Evolutionary conservation across 140 eudicot genomes (phyloP).

Genomic region (Oenanthe javanica): DNA sequence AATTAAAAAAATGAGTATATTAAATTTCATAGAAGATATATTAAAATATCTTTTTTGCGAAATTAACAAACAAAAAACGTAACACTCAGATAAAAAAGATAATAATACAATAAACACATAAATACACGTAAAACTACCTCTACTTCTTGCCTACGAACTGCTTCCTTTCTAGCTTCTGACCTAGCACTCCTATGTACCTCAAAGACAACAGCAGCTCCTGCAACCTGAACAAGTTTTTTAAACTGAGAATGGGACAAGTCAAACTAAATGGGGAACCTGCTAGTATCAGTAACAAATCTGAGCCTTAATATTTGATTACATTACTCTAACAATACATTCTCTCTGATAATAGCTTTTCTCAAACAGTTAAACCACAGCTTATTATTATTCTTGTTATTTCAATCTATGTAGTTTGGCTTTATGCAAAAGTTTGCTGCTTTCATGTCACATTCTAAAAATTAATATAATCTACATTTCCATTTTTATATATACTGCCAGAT

Average conservation of each 20-base stretch:
- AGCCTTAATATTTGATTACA: background rate
- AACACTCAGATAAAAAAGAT: background rate
- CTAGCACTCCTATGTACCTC: constrained; percentile 42
- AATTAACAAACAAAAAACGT: background rate
- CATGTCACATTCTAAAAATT: background rate
- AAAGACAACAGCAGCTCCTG: constrained; percentile 26
- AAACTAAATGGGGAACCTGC: background rate
- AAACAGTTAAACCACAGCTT: background rate
- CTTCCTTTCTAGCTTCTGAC: constrained; percentile 41
- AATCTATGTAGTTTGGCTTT: background rate
- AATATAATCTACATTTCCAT: background rate
- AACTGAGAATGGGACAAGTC: background rate
- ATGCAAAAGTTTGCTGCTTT: background rate
- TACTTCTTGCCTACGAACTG: constrained; percentile 33
- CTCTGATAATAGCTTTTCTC: background rate
- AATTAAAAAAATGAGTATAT: background rate
- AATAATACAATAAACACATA: background rate
- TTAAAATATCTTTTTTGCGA: background rate
- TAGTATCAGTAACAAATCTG: background rate
- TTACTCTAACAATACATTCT: background rate
- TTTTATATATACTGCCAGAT: background rate
- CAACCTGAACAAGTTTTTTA: constrained; percentile 22
- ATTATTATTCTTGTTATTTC: too few relatives aligned
- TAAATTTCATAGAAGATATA: background rate
- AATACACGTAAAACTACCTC: constrained; percentile 23